Conservation (phyloP, 148 eudicot genomes). For the Camellia sinensis region DNA sequence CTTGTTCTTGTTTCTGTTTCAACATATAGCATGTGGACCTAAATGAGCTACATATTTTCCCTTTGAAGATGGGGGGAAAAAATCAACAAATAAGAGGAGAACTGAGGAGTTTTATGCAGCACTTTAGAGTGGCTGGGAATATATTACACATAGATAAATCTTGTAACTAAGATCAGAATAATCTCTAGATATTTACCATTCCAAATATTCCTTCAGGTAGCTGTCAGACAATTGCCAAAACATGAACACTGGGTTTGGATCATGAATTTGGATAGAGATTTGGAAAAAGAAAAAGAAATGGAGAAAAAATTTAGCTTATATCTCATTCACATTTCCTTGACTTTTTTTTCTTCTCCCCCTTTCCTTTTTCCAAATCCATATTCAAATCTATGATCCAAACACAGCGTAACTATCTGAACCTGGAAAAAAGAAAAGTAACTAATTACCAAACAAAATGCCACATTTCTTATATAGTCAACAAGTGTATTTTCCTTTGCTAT, state of each 20-base stretch:
- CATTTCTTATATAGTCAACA: not conserved
- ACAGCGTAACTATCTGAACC: no score
- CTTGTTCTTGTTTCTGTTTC: not conserved
- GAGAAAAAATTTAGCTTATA: no score
- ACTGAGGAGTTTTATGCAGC: not conserved
- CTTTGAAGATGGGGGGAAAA: not conserved
- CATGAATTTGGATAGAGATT: no score
- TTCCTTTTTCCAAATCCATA: no score
- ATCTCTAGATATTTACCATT: not conserved
- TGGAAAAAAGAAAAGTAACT: no score
- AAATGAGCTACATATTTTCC: not conserved
- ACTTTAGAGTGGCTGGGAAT: not conserved
- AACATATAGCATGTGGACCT: not conserved
- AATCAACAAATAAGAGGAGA: not conserved
- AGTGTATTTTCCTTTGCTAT: not conserved
- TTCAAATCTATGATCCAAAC: no score
- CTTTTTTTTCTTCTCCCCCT: no score
- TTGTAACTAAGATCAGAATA: not conserved
- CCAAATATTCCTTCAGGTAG: not conserved
- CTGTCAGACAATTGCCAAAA: not conserved
- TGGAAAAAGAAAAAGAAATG: no score
- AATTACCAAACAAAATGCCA: not conserved
- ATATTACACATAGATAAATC: not conserved
- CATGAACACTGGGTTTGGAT: not conserved
- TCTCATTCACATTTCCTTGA: no score